A percentile compares a stretch with the other conserved stretches of the same genome.
phyloP scores from a whole-genome alignment of 139 green algal genomes.

The Microglena sp. region DNA sequence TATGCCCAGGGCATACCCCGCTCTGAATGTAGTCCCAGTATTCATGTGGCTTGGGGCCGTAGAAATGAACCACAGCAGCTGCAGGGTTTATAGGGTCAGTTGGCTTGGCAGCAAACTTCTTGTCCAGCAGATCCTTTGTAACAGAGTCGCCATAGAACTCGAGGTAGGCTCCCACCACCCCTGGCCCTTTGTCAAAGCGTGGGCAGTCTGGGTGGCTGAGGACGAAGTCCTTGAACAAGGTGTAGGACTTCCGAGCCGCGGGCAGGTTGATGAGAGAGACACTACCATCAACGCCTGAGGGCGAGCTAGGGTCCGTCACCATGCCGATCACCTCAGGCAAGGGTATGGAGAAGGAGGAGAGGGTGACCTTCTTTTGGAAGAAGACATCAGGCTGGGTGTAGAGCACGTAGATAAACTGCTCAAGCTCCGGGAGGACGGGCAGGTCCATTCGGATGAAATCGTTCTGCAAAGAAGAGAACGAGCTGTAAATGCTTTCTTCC shows the following conservation, averaged over 20 bases:
- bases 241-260: neutral
- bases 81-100: no score
- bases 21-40: slow-evolving; percentile 9
- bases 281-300: neutral
- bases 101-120: no score
- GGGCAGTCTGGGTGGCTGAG: slow-evolving; percentile 18
- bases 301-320: neutral
- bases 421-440: slow-evolving; percentile 11
- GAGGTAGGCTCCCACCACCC: no score
- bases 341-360: slow-evolving; percentile 16
- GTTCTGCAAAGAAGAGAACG: no score
- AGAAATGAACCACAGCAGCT: slow-evolving; percentile 25
- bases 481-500: no score
- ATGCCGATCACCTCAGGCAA: slow-evolving; percentile 11
- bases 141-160: no score
- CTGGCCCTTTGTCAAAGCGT: slow-evolving; percentile 10
- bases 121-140: no score
- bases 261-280: neutral
- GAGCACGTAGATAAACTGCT: slow-evolving; percentile 34
- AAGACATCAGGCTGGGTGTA: slow-evolving; percentile 32
- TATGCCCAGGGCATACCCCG: slow-evolving; percentile 20
- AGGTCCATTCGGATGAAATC: slow-evolving; percentile 19
- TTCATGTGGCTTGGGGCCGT: slow-evolving; percentile 28
- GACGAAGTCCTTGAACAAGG: slow-evolving; percentile 9
- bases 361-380: slow-evolving; percentile 14